These are phyloP conservation scores for Thuidium tamariscinum DNA, from an alignment of 225 moss, liverwort and hornwort species.

Conservation along the genomic window DNA sequence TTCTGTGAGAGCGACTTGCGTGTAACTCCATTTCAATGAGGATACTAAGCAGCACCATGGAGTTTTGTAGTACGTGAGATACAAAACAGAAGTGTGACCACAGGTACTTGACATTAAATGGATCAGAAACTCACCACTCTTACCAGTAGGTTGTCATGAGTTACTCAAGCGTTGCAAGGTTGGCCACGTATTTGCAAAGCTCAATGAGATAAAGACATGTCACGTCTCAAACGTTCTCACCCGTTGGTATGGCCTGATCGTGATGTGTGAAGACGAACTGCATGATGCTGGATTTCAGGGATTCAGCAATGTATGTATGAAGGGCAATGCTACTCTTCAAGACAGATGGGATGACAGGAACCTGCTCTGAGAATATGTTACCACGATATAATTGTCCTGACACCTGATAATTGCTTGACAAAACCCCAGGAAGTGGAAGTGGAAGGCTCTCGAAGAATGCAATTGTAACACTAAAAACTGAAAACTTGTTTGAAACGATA, in stretches of 20 bases:
- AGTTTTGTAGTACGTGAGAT: not conserved
- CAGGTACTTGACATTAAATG: not conserved
- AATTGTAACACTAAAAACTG: not conserved
- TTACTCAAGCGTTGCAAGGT: not conserved
- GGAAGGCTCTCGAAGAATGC: not conserved
- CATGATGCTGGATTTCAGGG: not conserved
- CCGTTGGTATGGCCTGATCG: no score
- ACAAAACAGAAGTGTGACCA: not conserved
- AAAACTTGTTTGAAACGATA: not conserved
- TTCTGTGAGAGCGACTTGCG: not conserved
- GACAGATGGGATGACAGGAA: not conserved
- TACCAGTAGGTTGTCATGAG: not conserved
- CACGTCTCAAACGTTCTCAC: conserved; percentile 26
- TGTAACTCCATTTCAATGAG: not conserved
- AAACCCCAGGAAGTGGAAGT: not conserved
- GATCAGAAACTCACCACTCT: not conserved
- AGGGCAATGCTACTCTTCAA: not conserved
- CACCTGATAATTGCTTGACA: not conserved
- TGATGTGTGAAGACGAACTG: conserved; percentile 5
- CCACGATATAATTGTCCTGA: not conserved
- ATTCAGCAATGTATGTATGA: not conserved
- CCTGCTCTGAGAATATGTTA: not conserved
- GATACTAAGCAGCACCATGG: not conserved
- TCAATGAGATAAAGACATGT: not conserved
- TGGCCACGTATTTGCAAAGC: not conserved